Percentiles rank a stretch among this genome's conserved stretches.
Evolutionary conservation across 768 basidiomycete genomes (phyloP).

Genomic region (Calocybe indica): DNA sequence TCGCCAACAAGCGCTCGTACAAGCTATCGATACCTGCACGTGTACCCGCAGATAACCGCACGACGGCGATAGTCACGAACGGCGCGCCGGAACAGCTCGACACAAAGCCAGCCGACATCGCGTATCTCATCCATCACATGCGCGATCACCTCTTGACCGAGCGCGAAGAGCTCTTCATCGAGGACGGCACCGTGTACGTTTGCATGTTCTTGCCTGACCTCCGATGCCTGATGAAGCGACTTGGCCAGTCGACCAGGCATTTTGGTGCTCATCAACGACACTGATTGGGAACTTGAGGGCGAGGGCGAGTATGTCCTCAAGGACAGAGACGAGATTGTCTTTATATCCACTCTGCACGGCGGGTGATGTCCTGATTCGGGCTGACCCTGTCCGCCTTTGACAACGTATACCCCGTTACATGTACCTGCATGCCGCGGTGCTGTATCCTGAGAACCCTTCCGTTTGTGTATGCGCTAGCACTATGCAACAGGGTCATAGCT

Average conservation of each 20-base stretch:
- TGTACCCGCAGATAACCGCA: slow-evolving; percentile 32
- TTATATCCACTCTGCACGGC: slow-evolving; percentile 95
- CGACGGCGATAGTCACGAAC: slow-evolving; percentile 5
- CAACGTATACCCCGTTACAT: too few relatives aligned
- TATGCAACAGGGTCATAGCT: too few relatives aligned
- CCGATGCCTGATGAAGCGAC: background rate
- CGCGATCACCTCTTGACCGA: slow-evolving; percentile 75
- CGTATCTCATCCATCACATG: slow-evolving; percentile 76
- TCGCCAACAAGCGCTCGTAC: slow-evolving; percentile 64
- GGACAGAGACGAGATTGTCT: slow-evolving; percentile 84
- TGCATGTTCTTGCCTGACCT: background rate
- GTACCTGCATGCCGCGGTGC: too few relatives aligned
- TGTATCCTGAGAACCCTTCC: too few relatives aligned
- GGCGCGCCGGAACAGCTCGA: slow-evolving; percentile 3
- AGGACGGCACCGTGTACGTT: slow-evolving; percentile 80
- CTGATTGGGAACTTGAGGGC: slow-evolving; percentile 97
- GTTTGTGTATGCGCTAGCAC: too few relatives aligned
- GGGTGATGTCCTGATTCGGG: slow-evolving; percentile 37
- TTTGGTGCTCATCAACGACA: slow-evolving; percentile 92
- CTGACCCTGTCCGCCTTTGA: too few relatives aligned
- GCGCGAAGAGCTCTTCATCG: slow-evolving; percentile 84
- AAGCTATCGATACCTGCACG: slow-evolving; percentile 44
- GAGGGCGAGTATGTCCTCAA: slow-evolving; percentile 81
- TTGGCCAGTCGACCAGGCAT: slow-evolving; percentile 87
- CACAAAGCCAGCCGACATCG: slow-evolving; percentile 52